phyloP scores from a whole-genome alignment of 192 early-diverging fungal species.

The Chytriomyces confervae region DNA sequence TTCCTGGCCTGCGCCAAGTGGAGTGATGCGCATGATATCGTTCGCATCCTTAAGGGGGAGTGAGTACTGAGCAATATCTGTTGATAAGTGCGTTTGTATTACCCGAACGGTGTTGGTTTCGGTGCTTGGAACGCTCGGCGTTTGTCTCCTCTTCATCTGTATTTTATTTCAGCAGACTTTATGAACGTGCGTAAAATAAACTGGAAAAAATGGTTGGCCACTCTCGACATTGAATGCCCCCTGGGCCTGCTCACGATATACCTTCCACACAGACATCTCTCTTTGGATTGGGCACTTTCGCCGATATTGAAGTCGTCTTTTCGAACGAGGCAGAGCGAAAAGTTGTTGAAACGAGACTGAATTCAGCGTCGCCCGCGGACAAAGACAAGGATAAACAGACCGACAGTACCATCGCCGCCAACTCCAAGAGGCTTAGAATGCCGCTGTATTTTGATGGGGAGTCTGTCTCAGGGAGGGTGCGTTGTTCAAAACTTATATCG shows the following conservation, averaged over 20 bases:
- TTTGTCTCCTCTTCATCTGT: too few relatives aligned
- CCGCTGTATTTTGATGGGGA: slow-evolving; percentile 98
- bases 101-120: too few relatives aligned
- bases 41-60: slow-evolving; percentile 55
- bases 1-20: slow-evolving; percentile 96
- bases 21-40: slow-evolving; percentile 88
- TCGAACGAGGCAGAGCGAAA: slow-evolving; percentile 88
- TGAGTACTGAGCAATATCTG: not conserved
- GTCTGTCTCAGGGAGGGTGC: slow-evolving; percentile 89
- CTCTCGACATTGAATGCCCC: not conserved
- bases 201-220: not conserved
- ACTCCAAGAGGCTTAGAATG: slow-evolving; percentile 76
- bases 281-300: slow-evolving; percentile 62
- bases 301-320: slow-evolving; percentile 88
- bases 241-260: not conserved
- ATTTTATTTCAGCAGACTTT: not conserved
- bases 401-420: not conserved
- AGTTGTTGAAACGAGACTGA: slow-evolving; percentile 87
- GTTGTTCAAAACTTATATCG: not conserved
- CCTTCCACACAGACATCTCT: slow-evolving; percentile 28
- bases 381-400: slow-evolving; percentile 64
- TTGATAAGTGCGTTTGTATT: not conserved
- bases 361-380: slow-evolving; percentile 40
- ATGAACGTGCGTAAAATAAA: not conserved
- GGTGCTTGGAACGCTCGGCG: too few relatives aligned